Base-by-base conservation (phyloP, 768 basidiomycete genomes). In the Cyathus striatus region DNA sequence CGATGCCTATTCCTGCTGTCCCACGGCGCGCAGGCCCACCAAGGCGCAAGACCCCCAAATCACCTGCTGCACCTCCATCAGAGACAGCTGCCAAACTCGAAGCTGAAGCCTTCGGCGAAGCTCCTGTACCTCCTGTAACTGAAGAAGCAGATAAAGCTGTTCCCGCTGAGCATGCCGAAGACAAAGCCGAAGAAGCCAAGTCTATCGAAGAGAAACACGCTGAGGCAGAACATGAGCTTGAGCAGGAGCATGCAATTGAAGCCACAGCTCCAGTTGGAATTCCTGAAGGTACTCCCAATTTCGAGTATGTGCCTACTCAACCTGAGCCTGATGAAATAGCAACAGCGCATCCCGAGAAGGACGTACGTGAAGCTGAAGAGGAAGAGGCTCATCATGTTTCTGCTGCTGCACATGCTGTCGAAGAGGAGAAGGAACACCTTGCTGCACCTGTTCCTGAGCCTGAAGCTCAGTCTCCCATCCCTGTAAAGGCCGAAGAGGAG, bases 1-100 rank as follows among this genome's bases (percentile, higher is more conserved):
- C 78, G 0, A 90, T 91, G 81, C 86, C 88, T 17, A 69, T 87
- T 3, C 86, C 88, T 12, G 74, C 77, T 12, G 81, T 69, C 14
- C 88, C 89, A 33, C 79, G 84, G 34, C 76, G 89, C 4, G 74
- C 86, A 20, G 88, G 73, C 3, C 87, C 86, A 38, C 89, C 90
- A 6, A 70, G 88, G 32, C 81, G 73, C 62, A 85, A 86, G 54
- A 66, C n/a, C n/a, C n/a, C 65, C 37, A 83, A 78, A 58, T 72
- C 77, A 23, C 46, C 47, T 26, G 51, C 52, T 0, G n/a, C n/a
- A n/a, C n/a, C n/a, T n/a, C n/a, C n/a, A n/a, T n/a, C n/a, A n/a
- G n/a, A n/a, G n/a, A n/a, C n/a, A n/a, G n/a, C n/a, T n/a, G n/a
- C n/a, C n/a, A n/a, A n/a, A n/a, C n/a, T n/a, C n/a, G n/a, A n/a